phyloP scores from a whole-genome alignment of 139 green algal species.

The Coelastrella sp. region DNA sequence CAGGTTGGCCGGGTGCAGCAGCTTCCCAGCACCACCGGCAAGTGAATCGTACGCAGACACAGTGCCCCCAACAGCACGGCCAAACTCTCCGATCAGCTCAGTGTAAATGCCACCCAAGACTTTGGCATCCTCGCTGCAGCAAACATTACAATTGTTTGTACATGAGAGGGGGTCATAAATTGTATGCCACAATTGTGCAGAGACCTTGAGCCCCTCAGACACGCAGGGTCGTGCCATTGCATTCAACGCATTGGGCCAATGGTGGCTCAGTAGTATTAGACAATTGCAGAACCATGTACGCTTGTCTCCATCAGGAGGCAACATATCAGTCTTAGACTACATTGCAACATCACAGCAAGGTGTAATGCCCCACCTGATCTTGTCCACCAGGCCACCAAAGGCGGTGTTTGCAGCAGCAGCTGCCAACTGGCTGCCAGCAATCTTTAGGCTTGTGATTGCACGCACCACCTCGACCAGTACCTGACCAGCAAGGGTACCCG shows the following conservation, averaged over 20 bases:
- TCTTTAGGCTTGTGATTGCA: slow-evolving; percentile 39
- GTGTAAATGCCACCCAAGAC: not conserved
- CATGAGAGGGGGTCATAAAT: not conserved
- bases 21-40: not conserved
- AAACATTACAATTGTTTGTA: not conserved
- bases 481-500: not conserved
- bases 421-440: slow-evolving; percentile 32
- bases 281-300: not conserved
- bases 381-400: not conserved
- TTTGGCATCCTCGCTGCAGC: not conserved
- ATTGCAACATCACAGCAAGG: not conserved
- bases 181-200: too few relatives aligned
- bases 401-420: slow-evolving; percentile 11
- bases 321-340: too few relatives aligned
- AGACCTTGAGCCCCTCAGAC: too few relatives aligned
- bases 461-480: slow-evolving; percentile 15
- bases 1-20: slow-evolving; percentile 12
- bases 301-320: not conserved
- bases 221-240: too few relatives aligned
- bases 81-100: slow-evolving; percentile 40
- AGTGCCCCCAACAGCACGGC: slow-evolving; percentile 18
- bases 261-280: not conserved
- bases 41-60: slow-evolving; percentile 2
- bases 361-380: slow-evolving; percentile 24
- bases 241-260: too few relatives aligned